Evolutionary conservation across 2,329 filamentous ascomycete species (phyloP).

Genomic region (Ophiostoma novo-ulmi): DNA sequence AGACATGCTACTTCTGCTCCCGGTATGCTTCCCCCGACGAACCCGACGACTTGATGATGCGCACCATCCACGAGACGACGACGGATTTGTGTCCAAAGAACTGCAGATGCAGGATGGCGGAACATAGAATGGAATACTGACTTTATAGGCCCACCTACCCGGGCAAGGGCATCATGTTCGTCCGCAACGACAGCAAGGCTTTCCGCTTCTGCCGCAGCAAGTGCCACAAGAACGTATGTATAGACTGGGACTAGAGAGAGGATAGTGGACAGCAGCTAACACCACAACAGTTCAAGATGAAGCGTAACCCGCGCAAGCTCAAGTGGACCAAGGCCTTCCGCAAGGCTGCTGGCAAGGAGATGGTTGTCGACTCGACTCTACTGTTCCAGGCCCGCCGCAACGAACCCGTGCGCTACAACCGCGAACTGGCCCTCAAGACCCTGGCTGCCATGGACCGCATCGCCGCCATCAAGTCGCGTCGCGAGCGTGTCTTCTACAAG

Average conservation of each 20-base stretch:
- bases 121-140: constrained; percentile 17
- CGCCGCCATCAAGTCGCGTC: constrained; percentile 71
- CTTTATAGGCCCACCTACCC: constrained; percentile 44
- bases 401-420: constrained; percentile 91
- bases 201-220: constrained; percentile 58
- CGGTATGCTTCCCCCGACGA: constrained; percentile 38
- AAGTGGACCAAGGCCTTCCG: constrained; percentile 97
- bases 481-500: constrained; percentile 92
- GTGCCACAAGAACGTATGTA: constrained; percentile 55
- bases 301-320: constrained; percentile 93
- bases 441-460: constrained; percentile 89
- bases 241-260: neutral
- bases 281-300: constrained; percentile 74
- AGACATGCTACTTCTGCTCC: constrained; percentile 68
- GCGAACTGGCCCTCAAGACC: constrained; percentile 80
- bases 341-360: constrained; percentile 73
- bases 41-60: constrained; percentile 8
- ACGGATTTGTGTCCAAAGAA: constrained; percentile 43
- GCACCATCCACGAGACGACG: constrained; percentile 11
- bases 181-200: constrained; percentile 47
- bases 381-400: constrained; percentile 91
- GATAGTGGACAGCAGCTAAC: neutral
- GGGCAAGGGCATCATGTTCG: constrained; percentile 53
- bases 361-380: constrained; percentile 91
- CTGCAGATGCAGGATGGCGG: constrained; percentile 42